Percentiles rank a stretch among this genome's conserved stretches.
Conservation (phyloP, 1,284 basidiomycete genomes). For the Pholiota adiposa region DNA sequence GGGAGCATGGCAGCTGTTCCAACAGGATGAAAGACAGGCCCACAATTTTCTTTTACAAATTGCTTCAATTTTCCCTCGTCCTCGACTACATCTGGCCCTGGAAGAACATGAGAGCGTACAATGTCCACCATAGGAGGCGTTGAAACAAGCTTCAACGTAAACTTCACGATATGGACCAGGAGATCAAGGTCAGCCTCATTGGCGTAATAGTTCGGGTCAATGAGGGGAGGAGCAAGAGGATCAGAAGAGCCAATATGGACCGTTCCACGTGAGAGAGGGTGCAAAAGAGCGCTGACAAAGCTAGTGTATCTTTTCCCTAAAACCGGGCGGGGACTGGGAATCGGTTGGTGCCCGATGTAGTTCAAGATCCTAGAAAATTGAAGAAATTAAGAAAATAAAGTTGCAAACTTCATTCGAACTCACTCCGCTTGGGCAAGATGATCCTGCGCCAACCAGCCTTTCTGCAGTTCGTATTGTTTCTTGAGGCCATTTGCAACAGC, state of each 20-base stretch:
- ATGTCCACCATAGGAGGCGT: conserved; percentile 41
- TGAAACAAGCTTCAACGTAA: conserved; percentile 47
- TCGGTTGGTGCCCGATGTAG: conserved; percentile 7
- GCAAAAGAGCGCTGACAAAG: conserved; percentile 11
- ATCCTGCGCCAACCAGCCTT: conserved; percentile 5
- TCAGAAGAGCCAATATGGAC: conserved; percentile 16
- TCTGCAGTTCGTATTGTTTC: conserved; percentile 15
- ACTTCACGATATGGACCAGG: conserved; percentile 59
- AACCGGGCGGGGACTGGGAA: background rate
- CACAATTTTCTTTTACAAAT: conserved; percentile 37
- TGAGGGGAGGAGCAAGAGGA: conserved; percentile 9
- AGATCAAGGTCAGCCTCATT: conserved; percentile 28
- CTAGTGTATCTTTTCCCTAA: conserved; percentile 12
- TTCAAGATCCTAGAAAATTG: conserved; percentile 4
- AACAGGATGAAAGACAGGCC: conserved; percentile 51
- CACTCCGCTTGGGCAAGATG: conserved; percentile 13
- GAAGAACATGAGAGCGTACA: conserved; percentile 40
- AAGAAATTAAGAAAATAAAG: background rate
- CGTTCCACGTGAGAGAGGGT: conserved; percentile 14
- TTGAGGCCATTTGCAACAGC: conserved; percentile 6
- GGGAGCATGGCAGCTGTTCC: conserved; percentile 49
- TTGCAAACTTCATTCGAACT: background rate
- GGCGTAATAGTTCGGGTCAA: conserved; percentile 11
- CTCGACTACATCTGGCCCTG: conserved; percentile 39
- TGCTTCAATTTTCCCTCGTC: conserved; percentile 46